Evolutionary conservation across 2,329 filamentous ascomycete species (phyloP).

Genomic region (Fusarium stilboides): DNA sequence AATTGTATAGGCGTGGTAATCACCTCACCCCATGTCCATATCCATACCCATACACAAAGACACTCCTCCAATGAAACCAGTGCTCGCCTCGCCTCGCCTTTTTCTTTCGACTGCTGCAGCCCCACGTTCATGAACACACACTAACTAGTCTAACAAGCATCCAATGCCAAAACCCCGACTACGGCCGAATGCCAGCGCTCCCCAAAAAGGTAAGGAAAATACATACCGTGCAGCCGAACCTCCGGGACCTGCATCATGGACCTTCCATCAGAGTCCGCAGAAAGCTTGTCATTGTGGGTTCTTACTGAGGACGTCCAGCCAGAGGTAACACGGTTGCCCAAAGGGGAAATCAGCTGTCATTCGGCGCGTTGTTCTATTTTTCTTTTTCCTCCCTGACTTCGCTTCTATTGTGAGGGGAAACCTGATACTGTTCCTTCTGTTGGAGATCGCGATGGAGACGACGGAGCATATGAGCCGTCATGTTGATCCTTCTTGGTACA

Average conservation of each 20-base stretch:
- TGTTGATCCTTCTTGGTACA: slow-evolving; percentile 6
- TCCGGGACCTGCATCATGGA: slow-evolving; percentile 47
- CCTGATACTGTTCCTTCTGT: slow-evolving; percentile 12
- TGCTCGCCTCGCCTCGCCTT: slow-evolving; percentile 26
- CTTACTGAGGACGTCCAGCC: slow-evolving; percentile 38
- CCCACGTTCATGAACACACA: slow-evolving; percentile 24
- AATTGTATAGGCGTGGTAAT: slow-evolving; percentile 19
- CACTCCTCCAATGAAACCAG: slow-evolving; percentile 19
- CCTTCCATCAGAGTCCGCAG: slow-evolving; percentile 38
- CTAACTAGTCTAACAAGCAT: too few species aligned
- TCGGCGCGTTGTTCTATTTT: slow-evolving; percentile 28
- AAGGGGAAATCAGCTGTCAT: slow-evolving; percentile 50
- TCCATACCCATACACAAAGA: slow-evolving; percentile 13
- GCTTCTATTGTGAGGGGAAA: slow-evolving; percentile 29
- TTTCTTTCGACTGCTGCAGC: slow-evolving; percentile 11
- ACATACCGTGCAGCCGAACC: slow-evolving; percentile 53
- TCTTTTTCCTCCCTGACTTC: slow-evolving; percentile 6
- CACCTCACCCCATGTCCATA: slow-evolving; percentile 25
- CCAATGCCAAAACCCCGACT: slow-evolving; percentile 38
- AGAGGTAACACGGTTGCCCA: slow-evolving; percentile 45
- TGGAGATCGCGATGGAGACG: slow-evolving; percentile 28
- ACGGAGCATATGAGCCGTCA: slow-evolving; percentile 28
- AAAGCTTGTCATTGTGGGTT: slow-evolving; percentile 46
- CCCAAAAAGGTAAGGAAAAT: slow-evolving; percentile 53
- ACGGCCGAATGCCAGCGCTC: slow-evolving; percentile 38